Conservation (phyloP, 352 stramenopile species). For the Aphanomyces euteiches region DNA sequence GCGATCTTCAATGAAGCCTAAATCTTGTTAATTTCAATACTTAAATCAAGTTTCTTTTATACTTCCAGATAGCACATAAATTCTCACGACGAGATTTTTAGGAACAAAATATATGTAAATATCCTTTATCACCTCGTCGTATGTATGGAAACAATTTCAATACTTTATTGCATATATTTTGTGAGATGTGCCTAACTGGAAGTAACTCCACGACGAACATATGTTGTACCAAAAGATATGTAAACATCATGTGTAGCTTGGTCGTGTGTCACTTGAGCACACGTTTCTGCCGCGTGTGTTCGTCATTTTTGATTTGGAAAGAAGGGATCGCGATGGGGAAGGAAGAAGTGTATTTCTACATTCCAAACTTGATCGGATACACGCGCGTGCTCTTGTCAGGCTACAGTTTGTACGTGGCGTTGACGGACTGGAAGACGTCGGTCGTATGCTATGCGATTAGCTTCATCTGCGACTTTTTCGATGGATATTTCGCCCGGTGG, state of each 20-base stretch:
- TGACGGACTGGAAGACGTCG: slow-evolving; percentile 67
- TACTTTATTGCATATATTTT: too few species aligned
- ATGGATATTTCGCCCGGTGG: slow-evolving; percentile 95
- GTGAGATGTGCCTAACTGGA: too few species aligned
- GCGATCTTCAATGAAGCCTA: too few species aligned
- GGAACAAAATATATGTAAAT: slow-evolving; percentile 9
- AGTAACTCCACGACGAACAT: not conserved
- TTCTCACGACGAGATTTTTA: slow-evolving; percentile 2
- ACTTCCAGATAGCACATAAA: not conserved
- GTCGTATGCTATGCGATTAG: slow-evolving; percentile 90
- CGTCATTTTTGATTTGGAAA: slow-evolving; percentile 5
- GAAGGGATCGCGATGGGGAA: slow-evolving; percentile 18
- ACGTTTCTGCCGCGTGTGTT: not conserved
- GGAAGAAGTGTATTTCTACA: slow-evolving; percentile 89
- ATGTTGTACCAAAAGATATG: not conserved
- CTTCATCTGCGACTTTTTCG: slow-evolving; percentile 97
- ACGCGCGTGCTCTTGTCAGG: slow-evolving; percentile 82
- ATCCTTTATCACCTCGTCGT: not conserved
- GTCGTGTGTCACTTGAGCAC: not conserved
- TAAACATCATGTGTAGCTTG: slow-evolving; percentile 3
- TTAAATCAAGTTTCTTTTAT: not conserved
- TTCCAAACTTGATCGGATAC: slow-evolving; percentile 97
- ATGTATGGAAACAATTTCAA: too few species aligned
- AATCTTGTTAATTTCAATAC: not conserved
- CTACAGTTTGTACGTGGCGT: slow-evolving; percentile 79